phyloP scores from a whole-genome alignment of 2,329 filamentous ascomycete species.

The Balansia obtecta region DNA sequence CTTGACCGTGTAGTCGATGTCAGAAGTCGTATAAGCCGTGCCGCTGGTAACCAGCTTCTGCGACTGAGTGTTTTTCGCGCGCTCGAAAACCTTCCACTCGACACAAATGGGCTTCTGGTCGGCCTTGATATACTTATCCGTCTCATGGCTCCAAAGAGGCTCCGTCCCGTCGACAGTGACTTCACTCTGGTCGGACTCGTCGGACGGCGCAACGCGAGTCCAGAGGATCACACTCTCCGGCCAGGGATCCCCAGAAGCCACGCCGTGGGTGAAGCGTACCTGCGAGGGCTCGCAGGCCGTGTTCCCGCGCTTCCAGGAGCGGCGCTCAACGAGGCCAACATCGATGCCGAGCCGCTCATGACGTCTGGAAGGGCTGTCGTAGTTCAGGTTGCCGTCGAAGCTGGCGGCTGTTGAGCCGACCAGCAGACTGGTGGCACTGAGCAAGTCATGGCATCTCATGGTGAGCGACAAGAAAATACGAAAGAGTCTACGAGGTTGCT shows the following conservation, averaged over 20 bases:
- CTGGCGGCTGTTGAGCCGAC: constrained; percentile 1
- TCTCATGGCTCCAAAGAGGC: constrained; percentile 34
- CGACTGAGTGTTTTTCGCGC: constrained; percentile 18
- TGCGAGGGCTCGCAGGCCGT: constrained; percentile 28
- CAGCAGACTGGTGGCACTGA: constrained; percentile 1
- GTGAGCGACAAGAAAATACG: neutral
- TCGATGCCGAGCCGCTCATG: constrained; percentile 52
- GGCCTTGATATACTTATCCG: constrained; percentile 30
- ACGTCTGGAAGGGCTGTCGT: constrained; percentile 51
- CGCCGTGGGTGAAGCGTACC: constrained; percentile 53
- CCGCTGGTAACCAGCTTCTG: constrained; percentile 40
- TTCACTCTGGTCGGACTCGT: constrained; percentile 33
- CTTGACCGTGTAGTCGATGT: constrained; percentile 67
- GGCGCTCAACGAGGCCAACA: constrained; percentile 47
- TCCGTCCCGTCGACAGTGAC: constrained; percentile 29
- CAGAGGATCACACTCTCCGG: constrained; percentile 46
- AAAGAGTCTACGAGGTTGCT: too few relatives aligned
- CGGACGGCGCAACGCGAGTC: constrained; percentile 33
- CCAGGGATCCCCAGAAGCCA: constrained; percentile 35
- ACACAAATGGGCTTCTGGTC: constrained; percentile 49
- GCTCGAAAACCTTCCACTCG: constrained; percentile 45
- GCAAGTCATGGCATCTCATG: constrained; percentile 4
- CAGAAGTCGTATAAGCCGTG: constrained; percentile 54
- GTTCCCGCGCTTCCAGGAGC: constrained; percentile 31
- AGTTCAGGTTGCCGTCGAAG: constrained; percentile 46